Evolutionary conservation across 2,329 filamentous ascomycete genomes (phyloP), one percentile per base, ranked within the genome.

Genomic region (Pestalotiopsis sp.): DNA sequence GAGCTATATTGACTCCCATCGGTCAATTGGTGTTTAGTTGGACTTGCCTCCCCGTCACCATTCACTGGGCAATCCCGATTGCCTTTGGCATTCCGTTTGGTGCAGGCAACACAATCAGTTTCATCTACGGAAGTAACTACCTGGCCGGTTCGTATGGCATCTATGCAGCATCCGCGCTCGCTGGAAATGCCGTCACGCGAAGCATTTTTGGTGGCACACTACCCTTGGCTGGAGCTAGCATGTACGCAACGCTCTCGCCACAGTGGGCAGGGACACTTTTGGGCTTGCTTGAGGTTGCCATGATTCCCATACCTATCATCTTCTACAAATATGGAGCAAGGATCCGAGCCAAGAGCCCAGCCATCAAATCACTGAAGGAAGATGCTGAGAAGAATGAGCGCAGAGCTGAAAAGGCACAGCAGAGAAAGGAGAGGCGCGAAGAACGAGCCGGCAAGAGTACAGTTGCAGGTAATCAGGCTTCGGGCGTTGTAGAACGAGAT

Each of bases 11-110:
- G 1, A 90, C 92, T 0, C 92, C 94, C 0, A 79, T 93, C 3
- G 95, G 94, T 17, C 91, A 97, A 79, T 87, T 98, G 27, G 92
- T 91, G 78, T 98, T 98, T 76, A 90, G 93, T 0, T 97, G 94
- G 94, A 97, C 94, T 0, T 94, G 91, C 70, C 88, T 94, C 0
- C 94, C 94, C 0, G 82, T 81, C 0, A 87, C 88, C 4, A 93
- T 97, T 39, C 94, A 93, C 77, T 97, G 93, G 91, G 90, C 94
- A n/a, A 85, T 89, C 23, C 92, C 93, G 1, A 91, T 97, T 63
- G 83, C 93, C 0, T 93, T 93, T 1, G 93, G 93, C 0, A 87
- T 97, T 5, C 92, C 91, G 0, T 97, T 96, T 73, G 93, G 93
- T 11, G 85, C 87, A 0, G 93, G 93, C 0, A 96, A 95, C 74